Conservation (phyloP, 441 rosid genomes). For the Brassica balearica region DNA sequence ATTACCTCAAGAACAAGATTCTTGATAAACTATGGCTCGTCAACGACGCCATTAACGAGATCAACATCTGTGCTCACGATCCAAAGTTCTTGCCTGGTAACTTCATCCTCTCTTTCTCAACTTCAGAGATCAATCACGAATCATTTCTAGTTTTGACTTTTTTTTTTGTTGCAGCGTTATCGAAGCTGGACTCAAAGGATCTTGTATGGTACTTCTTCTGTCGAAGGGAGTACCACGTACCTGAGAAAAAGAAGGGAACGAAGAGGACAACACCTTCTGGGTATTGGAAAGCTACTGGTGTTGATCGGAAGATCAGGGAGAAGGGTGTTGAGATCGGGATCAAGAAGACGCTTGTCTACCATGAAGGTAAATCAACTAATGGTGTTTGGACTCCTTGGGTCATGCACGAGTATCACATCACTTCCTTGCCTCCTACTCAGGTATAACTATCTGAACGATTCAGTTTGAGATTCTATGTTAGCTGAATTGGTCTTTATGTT, state of each 20-base stretch:
- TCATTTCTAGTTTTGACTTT: background rate
- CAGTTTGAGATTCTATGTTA: background rate
- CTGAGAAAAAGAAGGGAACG: conserved; percentile 3
- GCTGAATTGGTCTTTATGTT: background rate
- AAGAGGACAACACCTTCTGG: conserved; percentile 26
- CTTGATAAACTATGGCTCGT: conserved; percentile 14
- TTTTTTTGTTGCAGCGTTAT: conserved; percentile 16
- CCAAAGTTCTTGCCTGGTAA: conserved; percentile 31
- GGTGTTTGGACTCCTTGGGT: conserved; percentile 38
- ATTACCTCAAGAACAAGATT: background rate
- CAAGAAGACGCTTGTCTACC: conserved; percentile 37
- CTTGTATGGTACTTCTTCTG: conserved; percentile 37
- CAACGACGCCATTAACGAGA: conserved; percentile 26
- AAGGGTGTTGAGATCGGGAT: conserved; percentile 20
- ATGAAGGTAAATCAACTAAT: conserved; percentile 11
- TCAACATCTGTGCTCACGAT: conserved; percentile 23
- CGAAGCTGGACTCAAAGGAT: conserved; percentile 29
- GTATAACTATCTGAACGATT: background rate
- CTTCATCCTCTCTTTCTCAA: background rate
- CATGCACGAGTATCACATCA: conserved; percentile 42
- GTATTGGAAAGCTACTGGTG: conserved; percentile 40
- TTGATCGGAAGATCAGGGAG: conserved; percentile 32
- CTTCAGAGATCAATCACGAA: background rate
- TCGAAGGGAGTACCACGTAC: background rate
- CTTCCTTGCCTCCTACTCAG: conserved; percentile 21